phyloP scores from a whole-genome alignment of 1,139 yeast genomes.

The Hanseniaspora sp. region DNA sequence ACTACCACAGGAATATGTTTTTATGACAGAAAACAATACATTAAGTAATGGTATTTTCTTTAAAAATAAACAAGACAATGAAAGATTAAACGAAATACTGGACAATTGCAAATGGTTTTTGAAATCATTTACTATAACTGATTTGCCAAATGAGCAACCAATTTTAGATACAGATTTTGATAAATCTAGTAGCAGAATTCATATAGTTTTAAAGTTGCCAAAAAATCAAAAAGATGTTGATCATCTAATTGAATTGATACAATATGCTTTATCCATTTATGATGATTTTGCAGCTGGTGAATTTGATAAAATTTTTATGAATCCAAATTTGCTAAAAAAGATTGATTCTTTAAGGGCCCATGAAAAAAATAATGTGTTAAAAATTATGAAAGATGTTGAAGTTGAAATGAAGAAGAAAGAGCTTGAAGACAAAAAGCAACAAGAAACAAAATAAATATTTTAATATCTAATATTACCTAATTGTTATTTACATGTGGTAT shows the following conservation, averaged over 20 bases:
- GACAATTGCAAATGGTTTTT: constrained; percentile 43
- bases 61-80: constrained; percentile 28
- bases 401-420: constrained; percentile 56
- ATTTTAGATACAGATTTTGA: constrained; percentile 32
- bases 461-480: constrained; percentile 22
- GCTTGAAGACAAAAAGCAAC: constrained; percentile 36
- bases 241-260: constrained; percentile 27
- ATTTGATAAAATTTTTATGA: constrained; percentile 21
- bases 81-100: constrained; percentile 34
- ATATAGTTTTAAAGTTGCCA: constrained; percentile 25
- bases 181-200: constrained; percentile 40
- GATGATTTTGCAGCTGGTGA: constrained; percentile 37
- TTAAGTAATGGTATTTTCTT: constrained; percentile 51
- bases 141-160: constrained; percentile 66
- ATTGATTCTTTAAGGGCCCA: constrained; percentile 44
- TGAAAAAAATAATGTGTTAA: constrained; percentile 43
- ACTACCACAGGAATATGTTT: constrained; percentile 66
- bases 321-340: constrained; percentile 62
- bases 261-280: constrained; percentile 29
- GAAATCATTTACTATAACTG: constrained; percentile 68
- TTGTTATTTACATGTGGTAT: not conserved
- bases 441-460: constrained; percentile 36
- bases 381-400: constrained; percentile 45
- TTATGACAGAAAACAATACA: constrained; percentile 82
- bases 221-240: constrained; percentile 22